These are phyloP conservation scores for Asterella californica DNA, from an alignment of 225 moss, liverwort and hornwort species.

Conservation along the genomic window DNA sequence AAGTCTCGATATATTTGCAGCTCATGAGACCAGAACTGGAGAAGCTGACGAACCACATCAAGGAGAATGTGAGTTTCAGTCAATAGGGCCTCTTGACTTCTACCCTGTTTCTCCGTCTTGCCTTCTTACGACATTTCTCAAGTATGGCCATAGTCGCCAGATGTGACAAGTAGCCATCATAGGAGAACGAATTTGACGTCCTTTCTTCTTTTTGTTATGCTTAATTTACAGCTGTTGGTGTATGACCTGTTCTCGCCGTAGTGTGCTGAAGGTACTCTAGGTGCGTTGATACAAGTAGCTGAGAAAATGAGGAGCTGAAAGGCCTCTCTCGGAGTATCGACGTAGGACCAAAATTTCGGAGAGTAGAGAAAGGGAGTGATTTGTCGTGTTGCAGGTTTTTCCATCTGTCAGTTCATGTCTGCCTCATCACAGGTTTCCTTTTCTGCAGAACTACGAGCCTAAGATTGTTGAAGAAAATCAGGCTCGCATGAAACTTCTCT, in stretches of 20 bases:
- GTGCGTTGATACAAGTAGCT: not conserved
- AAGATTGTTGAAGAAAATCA: slow-evolving; percentile 84
- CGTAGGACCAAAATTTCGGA: not conserved
- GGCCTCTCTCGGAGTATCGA: not conserved
- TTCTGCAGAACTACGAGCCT: slow-evolving; percentile 80
- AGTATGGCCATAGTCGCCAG: too few relatives aligned
- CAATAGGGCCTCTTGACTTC: not conserved
- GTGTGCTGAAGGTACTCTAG: not conserved
- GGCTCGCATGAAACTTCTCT: slow-evolving; percentile 84
- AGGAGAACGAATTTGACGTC: too few relatives aligned
- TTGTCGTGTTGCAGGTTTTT: not conserved
- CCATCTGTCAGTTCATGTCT: not conserved
- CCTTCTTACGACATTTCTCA: not conserved
- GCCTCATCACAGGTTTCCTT: not conserved
- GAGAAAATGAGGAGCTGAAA: not conserved
- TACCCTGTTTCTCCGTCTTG: not conserved
- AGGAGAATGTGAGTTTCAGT: slow-evolving; percentile 62
- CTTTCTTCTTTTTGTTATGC: too few relatives aligned
- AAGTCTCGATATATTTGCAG: slow-evolving; percentile 43
- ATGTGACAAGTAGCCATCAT: too few relatives aligned
- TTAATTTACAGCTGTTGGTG: too few relatives aligned
- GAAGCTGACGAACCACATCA: slow-evolving; percentile 83
- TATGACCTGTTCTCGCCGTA: not conserved
- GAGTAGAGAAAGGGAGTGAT: not conserved
- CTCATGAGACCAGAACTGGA: slow-evolving; percentile 94